phyloP scores from a whole-genome alignment of 2,329 filamentous ascomycete genomes.

The Neonectria hederae region DNA sequence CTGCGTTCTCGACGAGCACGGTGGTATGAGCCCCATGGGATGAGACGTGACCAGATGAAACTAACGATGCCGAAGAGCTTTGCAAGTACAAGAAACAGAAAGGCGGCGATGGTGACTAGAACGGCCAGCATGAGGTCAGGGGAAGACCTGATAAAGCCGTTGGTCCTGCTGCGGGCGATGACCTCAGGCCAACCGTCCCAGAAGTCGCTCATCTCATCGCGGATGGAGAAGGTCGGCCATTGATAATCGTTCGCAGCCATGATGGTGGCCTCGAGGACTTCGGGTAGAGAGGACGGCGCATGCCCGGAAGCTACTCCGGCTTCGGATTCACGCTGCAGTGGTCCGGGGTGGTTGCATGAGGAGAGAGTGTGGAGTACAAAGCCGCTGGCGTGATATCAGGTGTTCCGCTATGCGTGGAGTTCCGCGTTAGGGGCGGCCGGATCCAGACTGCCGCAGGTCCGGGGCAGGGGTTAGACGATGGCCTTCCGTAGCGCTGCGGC shows the following conservation, averaged over 20 bases:
- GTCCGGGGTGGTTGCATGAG: constrained; percentile 9
- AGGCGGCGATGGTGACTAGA: constrained; percentile 11
- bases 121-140: constrained; percentile 15
- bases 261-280: not conserved
- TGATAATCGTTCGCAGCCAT: constrained; percentile 14
- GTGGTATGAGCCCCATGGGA: constrained; percentile 19
- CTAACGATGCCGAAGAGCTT: constrained; percentile 18
- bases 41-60: constrained; percentile 17
- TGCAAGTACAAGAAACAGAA: constrained; percentile 8
- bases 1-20: constrained; percentile 16
- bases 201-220: constrained; percentile 24
- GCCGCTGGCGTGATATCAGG: not conserved
- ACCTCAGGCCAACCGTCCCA: constrained; percentile 25
- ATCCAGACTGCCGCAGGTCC: constrained; percentile 12
- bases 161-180: constrained; percentile 6
- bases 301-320: constrained; percentile 4
- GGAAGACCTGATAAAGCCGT: constrained; percentile 11
- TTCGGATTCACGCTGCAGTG: constrained; percentile 13
- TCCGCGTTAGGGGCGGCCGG: not conserved
- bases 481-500: too few relatives aligned
- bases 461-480: not conserved
- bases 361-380: constrained; percentile 7
- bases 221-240: constrained; percentile 24
- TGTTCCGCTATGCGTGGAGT: not conserved
- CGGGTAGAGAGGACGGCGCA: not conserved